Conservation (phyloP, 2,329 filamentous ascomycete species). For the Pseudocercospora ulei region DNA sequence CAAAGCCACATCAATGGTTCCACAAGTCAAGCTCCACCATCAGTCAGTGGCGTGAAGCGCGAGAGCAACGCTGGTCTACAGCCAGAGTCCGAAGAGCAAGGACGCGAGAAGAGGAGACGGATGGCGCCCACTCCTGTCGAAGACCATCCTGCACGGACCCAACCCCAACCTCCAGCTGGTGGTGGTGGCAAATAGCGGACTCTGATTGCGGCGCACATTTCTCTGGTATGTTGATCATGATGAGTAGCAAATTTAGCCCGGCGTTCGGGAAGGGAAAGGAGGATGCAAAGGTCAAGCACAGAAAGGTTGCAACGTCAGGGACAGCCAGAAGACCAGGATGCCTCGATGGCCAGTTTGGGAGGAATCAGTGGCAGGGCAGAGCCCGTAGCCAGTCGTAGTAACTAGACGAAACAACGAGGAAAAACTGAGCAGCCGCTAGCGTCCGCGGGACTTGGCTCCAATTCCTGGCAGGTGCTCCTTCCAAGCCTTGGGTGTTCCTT, state of each 20-base stretch:
- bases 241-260: slow-evolving; percentile 16
- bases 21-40: slow-evolving; percentile 8
- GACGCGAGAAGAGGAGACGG: slow-evolving; percentile 38
- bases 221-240: slow-evolving; percentile 11
- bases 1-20: slow-evolving; percentile 27
- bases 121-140: slow-evolving; percentile 40
- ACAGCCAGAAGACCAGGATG: slow-evolving; percentile 4
- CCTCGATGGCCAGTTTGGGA: not conserved
- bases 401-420: too few relatives aligned
- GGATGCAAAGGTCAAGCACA: not conserved
- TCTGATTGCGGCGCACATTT: not conserved
- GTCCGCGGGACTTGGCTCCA: too few relatives aligned
- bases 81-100: slow-evolving; percentile 34
- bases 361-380: too few relatives aligned
- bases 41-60: slow-evolving; percentile 29
- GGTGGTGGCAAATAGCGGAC: slow-evolving; percentile 3
- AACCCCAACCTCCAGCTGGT: slow-evolving; percentile 3
- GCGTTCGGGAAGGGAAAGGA: slow-evolving; percentile 13
- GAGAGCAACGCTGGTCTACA: slow-evolving; percentile 27
- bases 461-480: too few relatives aligned
- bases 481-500: too few relatives aligned
- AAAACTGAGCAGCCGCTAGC: too few relatives aligned
- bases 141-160: slow-evolving; percentile 7
- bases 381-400: slow-evolving; percentile 1
- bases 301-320: slow-evolving; percentile 1